These are phyloP conservation scores for Soucietia sequanensis DNA, from an alignment of 805 yeast genomes.

Conservation along the genomic window DNA sequence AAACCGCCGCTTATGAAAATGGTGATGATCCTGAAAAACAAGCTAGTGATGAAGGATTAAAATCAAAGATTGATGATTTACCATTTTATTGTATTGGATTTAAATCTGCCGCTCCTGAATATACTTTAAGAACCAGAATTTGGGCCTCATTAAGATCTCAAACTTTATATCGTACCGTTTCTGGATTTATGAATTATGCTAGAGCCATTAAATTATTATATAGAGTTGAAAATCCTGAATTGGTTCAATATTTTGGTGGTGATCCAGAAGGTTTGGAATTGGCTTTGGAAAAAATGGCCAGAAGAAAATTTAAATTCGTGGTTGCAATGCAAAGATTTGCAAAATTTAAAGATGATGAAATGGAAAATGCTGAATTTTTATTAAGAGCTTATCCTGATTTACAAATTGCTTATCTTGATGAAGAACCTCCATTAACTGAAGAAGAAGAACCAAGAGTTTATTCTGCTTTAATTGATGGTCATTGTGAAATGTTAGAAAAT, in stretches of 20 bases:
- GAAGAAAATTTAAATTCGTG: constrained; percentile 61
- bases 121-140: constrained; percentile 45
- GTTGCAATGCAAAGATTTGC: constrained; percentile 64
- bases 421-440: constrained; percentile 41
- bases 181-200: constrained; percentile 48
- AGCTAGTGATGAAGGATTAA: constrained; percentile 30
- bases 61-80: constrained; percentile 39
- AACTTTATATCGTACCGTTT: constrained; percentile 46
- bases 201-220: constrained; percentile 45
- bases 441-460: constrained; percentile 49
- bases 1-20: constrained; percentile 53
- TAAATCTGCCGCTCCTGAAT: constrained; percentile 48
- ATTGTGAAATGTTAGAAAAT: constrained; percentile 56
- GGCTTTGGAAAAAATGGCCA: constrained; percentile 79
- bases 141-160: constrained; percentile 50
- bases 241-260: constrained; percentile 94
- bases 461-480: constrained; percentile 71
- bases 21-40: constrained; percentile 41
- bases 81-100: constrained; percentile 48
- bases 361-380: constrained; percentile 56
- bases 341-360: constrained; percentile 54
- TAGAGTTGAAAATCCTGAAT: constrained; percentile 45
- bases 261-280: constrained; percentile 95
- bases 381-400: constrained; percentile 66
- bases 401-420: constrained; percentile 62